A percentile compares a stretch with the other conserved stretches of the same genome.
These are phyloP conservation scores for Lecanicillium sp. DNA, from an alignment of 2,329 filamentous ascomycete species.

Conservation along the genomic window DNA sequence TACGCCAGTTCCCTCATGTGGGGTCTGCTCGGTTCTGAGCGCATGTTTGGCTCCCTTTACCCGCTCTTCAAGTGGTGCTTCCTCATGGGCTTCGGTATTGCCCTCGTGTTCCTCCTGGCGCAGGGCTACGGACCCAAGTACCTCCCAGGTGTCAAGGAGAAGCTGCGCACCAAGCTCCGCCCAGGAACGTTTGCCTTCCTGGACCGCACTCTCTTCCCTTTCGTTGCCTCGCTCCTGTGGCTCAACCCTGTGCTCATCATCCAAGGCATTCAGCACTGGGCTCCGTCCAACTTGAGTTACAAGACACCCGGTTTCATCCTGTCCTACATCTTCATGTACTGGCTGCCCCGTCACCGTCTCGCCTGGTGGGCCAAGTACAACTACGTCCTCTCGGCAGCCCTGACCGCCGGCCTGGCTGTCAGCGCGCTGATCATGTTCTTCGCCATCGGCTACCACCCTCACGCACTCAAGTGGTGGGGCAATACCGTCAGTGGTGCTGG, in stretches of 20 bases:
- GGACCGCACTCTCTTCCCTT: slow-evolving; percentile 32
- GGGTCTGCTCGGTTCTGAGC: slow-evolving; percentile 45
- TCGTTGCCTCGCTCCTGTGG: slow-evolving; percentile 34
- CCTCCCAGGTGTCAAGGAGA: slow-evolving; percentile 28
- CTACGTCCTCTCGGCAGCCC: slow-evolving; percentile 37
- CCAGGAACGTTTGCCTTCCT: slow-evolving; percentile 27
- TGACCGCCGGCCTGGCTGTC: slow-evolving; percentile 37
- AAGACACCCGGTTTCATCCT: slow-evolving; percentile 37
- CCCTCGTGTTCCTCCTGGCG: slow-evolving; percentile 30
- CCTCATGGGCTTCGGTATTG: slow-evolving; percentile 32
- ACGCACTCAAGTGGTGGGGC: slow-evolving; percentile 38
- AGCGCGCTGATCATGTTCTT: slow-evolving; percentile 39
- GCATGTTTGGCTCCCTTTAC: slow-evolving; percentile 38
- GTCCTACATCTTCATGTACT: slow-evolving; percentile 38
- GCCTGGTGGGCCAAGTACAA: slow-evolving; percentile 44
- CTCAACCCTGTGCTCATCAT: slow-evolving; percentile 36
- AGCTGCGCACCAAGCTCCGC: slow-evolving; percentile 24
- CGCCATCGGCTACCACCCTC: slow-evolving; percentile 32
- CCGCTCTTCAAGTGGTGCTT: slow-evolving; percentile 40
- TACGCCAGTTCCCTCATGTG: slow-evolving; percentile 41
- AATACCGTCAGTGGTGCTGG: slow-evolving; percentile 25
- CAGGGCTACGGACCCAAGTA: slow-evolving; percentile 30
- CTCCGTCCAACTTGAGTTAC: slow-evolving; percentile 36
- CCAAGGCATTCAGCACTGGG: slow-evolving; percentile 38
- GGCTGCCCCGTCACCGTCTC: slow-evolving; percentile 30